Evolutionary conservation across 2,329 filamentous ascomycete species (phyloP).

Genomic region (Sarocladiaceae sp.): DNA sequence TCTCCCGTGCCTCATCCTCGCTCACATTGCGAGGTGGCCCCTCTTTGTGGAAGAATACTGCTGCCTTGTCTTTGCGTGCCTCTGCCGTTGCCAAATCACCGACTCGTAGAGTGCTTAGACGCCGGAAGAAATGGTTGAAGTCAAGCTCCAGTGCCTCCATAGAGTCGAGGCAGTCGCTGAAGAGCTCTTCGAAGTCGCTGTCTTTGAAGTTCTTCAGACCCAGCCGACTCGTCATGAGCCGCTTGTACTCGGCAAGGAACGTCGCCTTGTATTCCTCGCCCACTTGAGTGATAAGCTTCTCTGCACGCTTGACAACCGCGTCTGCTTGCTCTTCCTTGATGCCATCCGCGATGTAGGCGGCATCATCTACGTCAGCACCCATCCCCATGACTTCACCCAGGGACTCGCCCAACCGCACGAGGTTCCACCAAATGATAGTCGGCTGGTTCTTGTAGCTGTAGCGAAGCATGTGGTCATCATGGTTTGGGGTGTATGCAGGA

Average conservation of each 20-base stretch:
- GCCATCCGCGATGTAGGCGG: constrained; percentile 65
- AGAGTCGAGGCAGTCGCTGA: constrained; percentile 74
- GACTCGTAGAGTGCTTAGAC: constrained; percentile 59
- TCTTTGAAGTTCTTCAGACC: constrained; percentile 66
- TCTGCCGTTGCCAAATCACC: constrained; percentile 59
- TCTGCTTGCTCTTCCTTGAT: constrained; percentile 57
- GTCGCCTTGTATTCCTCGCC: constrained; percentile 85
- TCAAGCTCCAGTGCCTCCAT: constrained; percentile 80
- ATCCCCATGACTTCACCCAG: constrained; percentile 83
- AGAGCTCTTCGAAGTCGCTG: constrained; percentile 72
- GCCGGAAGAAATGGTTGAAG: constrained; percentile 90
- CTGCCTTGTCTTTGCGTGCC: constrained; percentile 54
- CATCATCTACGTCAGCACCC: constrained; percentile 64
- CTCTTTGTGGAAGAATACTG: constrained; percentile 74
- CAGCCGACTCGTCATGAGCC: constrained; percentile 71
- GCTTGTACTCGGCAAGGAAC: constrained; percentile 85
- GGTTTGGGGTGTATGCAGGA: constrained; percentile 89
- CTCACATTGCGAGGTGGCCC: constrained; percentile 51
- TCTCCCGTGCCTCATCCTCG: constrained; percentile 57
- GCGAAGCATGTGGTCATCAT: constrained; percentile 81
- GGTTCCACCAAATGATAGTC: constrained; percentile 97
- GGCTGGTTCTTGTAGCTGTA: constrained; percentile 95
- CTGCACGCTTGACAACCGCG: constrained; percentile 66
- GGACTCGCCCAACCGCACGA: constrained; percentile 83
- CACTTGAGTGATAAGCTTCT: constrained; percentile 71